Conservation (phyloP, 1,139 yeast species). For the Hyphopichia fennica region DNA sequence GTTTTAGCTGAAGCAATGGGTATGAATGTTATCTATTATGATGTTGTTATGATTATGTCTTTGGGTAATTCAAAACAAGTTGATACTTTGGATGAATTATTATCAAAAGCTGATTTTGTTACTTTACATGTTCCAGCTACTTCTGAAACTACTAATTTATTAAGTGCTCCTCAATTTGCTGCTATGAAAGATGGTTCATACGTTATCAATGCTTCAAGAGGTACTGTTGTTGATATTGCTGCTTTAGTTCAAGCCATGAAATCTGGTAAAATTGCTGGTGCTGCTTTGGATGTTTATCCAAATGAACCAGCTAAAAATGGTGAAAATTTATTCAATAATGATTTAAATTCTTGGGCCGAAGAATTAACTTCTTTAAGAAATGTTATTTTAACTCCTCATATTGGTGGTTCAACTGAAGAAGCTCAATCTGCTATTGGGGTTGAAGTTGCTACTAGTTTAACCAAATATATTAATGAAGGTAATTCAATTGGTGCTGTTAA, state of each 20-base stretch:
- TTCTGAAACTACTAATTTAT: slow-evolving; percentile 86
- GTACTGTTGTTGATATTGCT: slow-evolving; percentile 95
- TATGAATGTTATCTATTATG: slow-evolving; percentile 94
- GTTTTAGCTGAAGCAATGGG: slow-evolving; percentile 98
- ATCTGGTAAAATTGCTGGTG: slow-evolving; percentile 94
- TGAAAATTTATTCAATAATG: slow-evolving; percentile 68
- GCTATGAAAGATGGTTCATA: slow-evolving; percentile 97
- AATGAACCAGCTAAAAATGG: slow-evolving; percentile 98
- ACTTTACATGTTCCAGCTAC: slow-evolving; percentile 95
- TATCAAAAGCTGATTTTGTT: slow-evolving; percentile 81
- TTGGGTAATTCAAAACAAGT: slow-evolving; percentile 97
- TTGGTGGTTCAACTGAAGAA: slow-evolving; percentile 99
- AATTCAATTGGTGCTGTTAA: slow-evolving; percentile 94
- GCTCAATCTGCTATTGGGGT: slow-evolving; percentile 98
- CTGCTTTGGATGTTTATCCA: slow-evolving; percentile 96
- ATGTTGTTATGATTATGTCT: slow-evolving; percentile 89
- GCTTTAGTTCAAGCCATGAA: slow-evolving; percentile 90
- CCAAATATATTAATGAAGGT: slow-evolving; percentile 95
- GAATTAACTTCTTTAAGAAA: slow-evolving; percentile 83
- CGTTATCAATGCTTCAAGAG: slow-evolving; percentile 94
- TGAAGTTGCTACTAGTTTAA: slow-evolving; percentile 84
- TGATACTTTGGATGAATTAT: slow-evolving; percentile 75
- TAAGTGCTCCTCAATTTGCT: slow-evolving; percentile 87
- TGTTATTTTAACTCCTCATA: slow-evolving; percentile 92
- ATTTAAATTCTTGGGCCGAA: slow-evolving; percentile 78